Evolutionary conservation across 2,329 filamentous ascomycete species (phyloP).

Genomic region (Lecanicillium sp.): DNA sequence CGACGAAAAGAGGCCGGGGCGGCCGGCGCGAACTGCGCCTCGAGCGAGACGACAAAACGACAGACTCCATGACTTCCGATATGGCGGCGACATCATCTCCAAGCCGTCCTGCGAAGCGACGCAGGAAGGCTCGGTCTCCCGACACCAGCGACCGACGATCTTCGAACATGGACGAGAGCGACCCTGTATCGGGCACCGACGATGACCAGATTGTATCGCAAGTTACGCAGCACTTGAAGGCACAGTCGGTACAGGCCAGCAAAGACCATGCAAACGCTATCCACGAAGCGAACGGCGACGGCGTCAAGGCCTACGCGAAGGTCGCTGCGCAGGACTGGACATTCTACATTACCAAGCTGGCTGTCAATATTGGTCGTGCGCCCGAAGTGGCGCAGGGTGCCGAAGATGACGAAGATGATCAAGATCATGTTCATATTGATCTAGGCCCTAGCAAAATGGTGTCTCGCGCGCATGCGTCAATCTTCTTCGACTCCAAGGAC

Average conservation of each 20-base stretch:
- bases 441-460: slow-evolving; percentile 77
- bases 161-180: slow-evolving; percentile 20
- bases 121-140: slow-evolving; percentile 40
- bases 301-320: slow-evolving; percentile 71
- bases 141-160: slow-evolving; percentile 9
- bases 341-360: slow-evolving; percentile 71
- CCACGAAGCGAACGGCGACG: slow-evolving; percentile 53
- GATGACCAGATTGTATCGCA: slow-evolving; percentile 50
- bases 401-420: slow-evolving; percentile 36
- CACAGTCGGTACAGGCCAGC: slow-evolving; percentile 47
- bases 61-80: slow-evolving; percentile 22
- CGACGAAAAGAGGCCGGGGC: slow-evolving; percentile 28
- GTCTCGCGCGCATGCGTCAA: slow-evolving; percentile 67
- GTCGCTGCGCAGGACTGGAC: slow-evolving; percentile 78
- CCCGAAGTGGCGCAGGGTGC: slow-evolving; percentile 40
- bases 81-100: slow-evolving; percentile 52
- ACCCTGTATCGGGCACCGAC: slow-evolving; percentile 32
- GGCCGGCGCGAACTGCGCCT: slow-evolving; percentile 31
- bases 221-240: slow-evolving; percentile 44
- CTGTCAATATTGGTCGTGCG: slow-evolving; percentile 67
- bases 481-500: slow-evolving; percentile 60
- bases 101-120: slow-evolving; percentile 54
- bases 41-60: slow-evolving; percentile 21
- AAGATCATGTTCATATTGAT: slow-evolving; percentile 70
- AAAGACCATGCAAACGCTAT: slow-evolving; percentile 57